A percentile compares a stretch with the other conserved stretches of the same genome.
These are phyloP conservation scores for Podospora pseudopauciseta DNA, from an alignment of 495 filamentous ascomycete species.

Conservation along the genomic window DNA sequence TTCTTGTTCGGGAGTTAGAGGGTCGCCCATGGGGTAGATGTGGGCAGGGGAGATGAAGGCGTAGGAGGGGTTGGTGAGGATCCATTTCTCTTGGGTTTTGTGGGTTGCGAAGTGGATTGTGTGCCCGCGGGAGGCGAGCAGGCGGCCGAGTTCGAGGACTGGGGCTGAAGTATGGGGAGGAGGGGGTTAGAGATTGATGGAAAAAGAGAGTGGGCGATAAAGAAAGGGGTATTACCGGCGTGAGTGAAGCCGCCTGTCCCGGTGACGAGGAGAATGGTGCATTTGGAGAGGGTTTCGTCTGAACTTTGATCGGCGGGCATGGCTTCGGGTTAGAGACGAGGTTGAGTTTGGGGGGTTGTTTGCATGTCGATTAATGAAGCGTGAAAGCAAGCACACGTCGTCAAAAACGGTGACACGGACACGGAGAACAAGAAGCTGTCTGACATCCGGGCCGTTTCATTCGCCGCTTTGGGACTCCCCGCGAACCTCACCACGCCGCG, in stretches of 20 bases:
- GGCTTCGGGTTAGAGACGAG: no score
- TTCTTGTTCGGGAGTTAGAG: constrained; percentile 16
- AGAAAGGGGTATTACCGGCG: not conserved
- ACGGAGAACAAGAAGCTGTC: not conserved
- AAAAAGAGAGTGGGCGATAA: not conserved
- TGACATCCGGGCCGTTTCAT: not conserved
- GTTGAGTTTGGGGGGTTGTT: not conserved
- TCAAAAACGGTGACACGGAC: not conserved
- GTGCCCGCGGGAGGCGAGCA: constrained; percentile 37
- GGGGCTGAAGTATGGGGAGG: constrained; percentile 20
- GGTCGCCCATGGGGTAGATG: constrained; percentile 23
- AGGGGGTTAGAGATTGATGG: not conserved
- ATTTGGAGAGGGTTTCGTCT: not conserved
- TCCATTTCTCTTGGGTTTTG: constrained; percentile 35
- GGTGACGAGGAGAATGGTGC: constrained; percentile 2
- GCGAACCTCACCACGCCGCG: not conserved
- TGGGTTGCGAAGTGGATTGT: constrained; percentile 39
- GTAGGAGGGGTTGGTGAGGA: constrained; percentile 21
- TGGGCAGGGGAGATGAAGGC: constrained; percentile 22
- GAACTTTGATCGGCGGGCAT: not conserved
- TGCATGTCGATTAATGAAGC: not conserved
- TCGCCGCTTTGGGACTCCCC: not conserved
- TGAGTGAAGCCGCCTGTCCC: constrained; percentile 4
- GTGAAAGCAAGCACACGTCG: not conserved
- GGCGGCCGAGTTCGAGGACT: constrained; percentile 37